These are phyloP conservation scores for Gymnopilus dilepis DNA, from an alignment of 768 basidiomycete genomes.

Conservation along the genomic window DNA sequence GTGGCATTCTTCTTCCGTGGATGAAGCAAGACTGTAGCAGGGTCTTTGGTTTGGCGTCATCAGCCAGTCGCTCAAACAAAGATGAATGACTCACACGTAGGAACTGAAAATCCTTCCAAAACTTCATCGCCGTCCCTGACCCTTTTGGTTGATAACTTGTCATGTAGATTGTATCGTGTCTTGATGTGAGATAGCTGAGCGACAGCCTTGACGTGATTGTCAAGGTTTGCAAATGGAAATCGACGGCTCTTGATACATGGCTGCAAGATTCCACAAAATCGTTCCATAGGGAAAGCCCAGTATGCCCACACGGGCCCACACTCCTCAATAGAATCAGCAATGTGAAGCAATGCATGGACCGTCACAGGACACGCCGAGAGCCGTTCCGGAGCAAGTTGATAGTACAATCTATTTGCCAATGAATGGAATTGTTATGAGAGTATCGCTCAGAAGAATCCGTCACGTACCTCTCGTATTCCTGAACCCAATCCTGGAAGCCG, in stretches of 20 bases:
- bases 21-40: no score
- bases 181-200: no score
- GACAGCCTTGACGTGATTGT: conserved; percentile 28
- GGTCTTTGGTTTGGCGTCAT: no score
- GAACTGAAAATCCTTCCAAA: conserved; percentile 17
- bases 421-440: not conserved
- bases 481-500: conserved; percentile 42
- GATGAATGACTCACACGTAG: no score
- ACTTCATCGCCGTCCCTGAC: no score
- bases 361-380: conserved; percentile 35
- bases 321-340: conserved; percentile 29
- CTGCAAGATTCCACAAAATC: conserved; percentile 38
- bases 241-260: conserved; percentile 32
- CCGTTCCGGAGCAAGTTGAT: conserved; percentile 27
- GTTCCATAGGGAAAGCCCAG: conserved; percentile 47
- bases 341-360: conserved; percentile 34
- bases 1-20: no score
- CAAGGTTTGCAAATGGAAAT: conserved; percentile 38
- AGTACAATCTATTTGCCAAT: conserved; percentile 31
- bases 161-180: no score
- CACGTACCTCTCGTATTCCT: conserved; percentile 42
- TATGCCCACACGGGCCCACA: conserved; percentile 42
- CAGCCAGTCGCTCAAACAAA: no score
- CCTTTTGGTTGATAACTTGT: no score
- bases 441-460: not conserved